Conservation (phyloP, 805 yeast species). For the Saccharomycopsis lassenensis region DNA sequence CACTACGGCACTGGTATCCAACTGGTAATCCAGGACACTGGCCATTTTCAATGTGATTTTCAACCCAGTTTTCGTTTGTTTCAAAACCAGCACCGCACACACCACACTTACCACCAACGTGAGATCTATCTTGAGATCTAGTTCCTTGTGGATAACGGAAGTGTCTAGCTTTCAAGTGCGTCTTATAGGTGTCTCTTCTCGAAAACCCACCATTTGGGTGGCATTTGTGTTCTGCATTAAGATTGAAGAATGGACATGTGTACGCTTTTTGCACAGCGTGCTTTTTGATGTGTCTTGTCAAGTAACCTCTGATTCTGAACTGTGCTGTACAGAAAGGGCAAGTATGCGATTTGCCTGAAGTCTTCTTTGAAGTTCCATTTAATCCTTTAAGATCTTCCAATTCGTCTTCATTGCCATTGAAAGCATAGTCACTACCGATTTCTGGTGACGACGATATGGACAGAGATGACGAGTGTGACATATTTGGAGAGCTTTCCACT, state of each 20-base stretch:
- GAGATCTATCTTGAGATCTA: constrained; percentile 59
- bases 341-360: constrained; percentile 67
- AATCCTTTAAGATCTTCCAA: constrained; percentile 5
- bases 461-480: constrained; percentile 10
- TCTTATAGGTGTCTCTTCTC: constrained; percentile 85
- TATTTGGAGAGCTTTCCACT: constrained; percentile 19
- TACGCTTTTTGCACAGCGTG: constrained; percentile 63
- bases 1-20: constrained; percentile 27
- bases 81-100: constrained; percentile 58
- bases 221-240: constrained; percentile 33
- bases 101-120: constrained; percentile 64
- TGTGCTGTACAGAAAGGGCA: constrained; percentile 76
- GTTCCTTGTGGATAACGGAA: constrained; percentile 85
- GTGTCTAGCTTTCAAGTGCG: constrained; percentile 82
- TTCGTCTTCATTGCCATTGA: constrained; percentile 9
- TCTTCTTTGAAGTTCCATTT: constrained; percentile 34
- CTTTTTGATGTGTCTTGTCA: constrained; percentile 74
- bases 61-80: constrained; percentile 73
- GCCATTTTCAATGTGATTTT: constrained; percentile 63
- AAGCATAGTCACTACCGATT: constrained; percentile 11
- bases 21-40: constrained; percentile 43
- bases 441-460: constrained; percentile 15
- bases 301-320: constrained; percentile 79
- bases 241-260: constrained; percentile 61
- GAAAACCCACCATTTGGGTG: constrained; percentile 80